Conservation (phyloP, 306 rosid genomes). For the Luffa acutangula region DNA sequence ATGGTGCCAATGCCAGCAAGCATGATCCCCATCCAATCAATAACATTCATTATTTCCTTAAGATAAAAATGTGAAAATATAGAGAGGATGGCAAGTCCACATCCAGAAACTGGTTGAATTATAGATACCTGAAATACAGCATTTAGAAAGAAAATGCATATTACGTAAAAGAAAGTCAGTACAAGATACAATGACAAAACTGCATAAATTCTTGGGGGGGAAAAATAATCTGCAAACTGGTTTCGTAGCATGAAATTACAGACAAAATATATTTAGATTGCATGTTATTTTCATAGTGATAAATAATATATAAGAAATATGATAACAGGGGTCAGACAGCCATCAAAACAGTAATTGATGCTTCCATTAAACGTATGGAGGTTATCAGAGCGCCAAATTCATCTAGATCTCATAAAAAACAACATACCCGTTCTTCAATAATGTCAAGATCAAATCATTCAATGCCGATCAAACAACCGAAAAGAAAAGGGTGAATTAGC, state of each 20-base stretch:
- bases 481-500: not conserved
- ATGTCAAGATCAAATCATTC: not conserved
- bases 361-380: not conserved
- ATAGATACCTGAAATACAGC: constrained; percentile 64
- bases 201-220: not conserved
- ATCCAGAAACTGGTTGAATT: constrained; percentile 94
- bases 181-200: not conserved
- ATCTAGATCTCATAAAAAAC: constrained; percentile 1
- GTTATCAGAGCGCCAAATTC: not conserved
- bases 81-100: constrained; percentile 93
- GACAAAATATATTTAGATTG: not conserved
- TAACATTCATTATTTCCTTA: constrained; percentile 82
- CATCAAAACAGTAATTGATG: not conserved
- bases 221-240: not conserved
- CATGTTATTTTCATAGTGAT: not conserved
- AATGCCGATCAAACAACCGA: not conserved
- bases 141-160: not conserved
- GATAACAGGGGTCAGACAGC: not conserved
- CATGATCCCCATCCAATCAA: constrained; percentile 90
- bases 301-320: not conserved
- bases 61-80: constrained; percentile 93
- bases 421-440: not conserved
- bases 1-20: constrained; percentile 94
- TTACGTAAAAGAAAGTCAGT: not conserved
- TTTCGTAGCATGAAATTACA: not conserved